A percentile compares a stretch with the other conserved stretches of the same genome.
Conservation (phyloP, 495 filamentous ascomycete species). For the Hypomontagnella monticulosa region DNA sequence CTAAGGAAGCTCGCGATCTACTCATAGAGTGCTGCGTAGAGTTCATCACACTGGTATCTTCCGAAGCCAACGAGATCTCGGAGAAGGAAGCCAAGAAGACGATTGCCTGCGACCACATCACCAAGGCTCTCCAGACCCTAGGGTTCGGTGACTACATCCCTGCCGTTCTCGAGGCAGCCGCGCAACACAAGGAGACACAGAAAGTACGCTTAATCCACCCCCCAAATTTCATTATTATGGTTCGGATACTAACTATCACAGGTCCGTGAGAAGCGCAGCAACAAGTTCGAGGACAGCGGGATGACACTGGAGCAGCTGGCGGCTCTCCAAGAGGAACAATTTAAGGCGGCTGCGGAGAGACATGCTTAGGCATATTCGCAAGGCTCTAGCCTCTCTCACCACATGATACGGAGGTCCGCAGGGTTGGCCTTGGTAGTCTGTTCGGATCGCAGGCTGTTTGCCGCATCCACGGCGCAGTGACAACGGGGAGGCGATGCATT, state of each 20-base stretch:
- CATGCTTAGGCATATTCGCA: constrained; percentile 47
- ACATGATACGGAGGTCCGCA: constrained; percentile 11
- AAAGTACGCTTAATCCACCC: constrained; percentile 71
- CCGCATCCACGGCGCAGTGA: background rate
- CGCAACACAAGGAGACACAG: constrained; percentile 89
- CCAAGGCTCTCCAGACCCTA: constrained; percentile 86
- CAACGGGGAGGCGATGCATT: constrained; percentile 28
- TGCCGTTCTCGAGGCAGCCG: constrained; percentile 85
- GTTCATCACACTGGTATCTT: constrained; percentile 97
- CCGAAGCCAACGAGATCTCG: constrained; percentile 97
- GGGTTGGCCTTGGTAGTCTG: constrained; percentile 3
- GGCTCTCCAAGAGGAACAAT: constrained; percentile 88
- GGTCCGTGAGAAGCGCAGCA: constrained; percentile 95
- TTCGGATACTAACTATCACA: constrained; percentile 49
- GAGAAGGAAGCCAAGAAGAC: constrained; percentile 99
- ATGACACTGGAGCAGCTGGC: constrained; percentile 89
- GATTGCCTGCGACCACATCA: constrained; percentile 95
- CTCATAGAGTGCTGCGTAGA: constrained; percentile 99
- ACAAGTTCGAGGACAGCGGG: constrained; percentile 94
- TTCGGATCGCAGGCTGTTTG: constrained; percentile 3
- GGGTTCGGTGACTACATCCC: constrained; percentile 91
- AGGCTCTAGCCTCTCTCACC: background rate
- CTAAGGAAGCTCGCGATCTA: constrained; percentile 92
- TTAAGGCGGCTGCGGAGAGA: constrained; percentile 73
- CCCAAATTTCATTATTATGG: background rate